Base-by-base conservation (phyloP, 441 rosid species). In the Mallotus repandus region DNA sequence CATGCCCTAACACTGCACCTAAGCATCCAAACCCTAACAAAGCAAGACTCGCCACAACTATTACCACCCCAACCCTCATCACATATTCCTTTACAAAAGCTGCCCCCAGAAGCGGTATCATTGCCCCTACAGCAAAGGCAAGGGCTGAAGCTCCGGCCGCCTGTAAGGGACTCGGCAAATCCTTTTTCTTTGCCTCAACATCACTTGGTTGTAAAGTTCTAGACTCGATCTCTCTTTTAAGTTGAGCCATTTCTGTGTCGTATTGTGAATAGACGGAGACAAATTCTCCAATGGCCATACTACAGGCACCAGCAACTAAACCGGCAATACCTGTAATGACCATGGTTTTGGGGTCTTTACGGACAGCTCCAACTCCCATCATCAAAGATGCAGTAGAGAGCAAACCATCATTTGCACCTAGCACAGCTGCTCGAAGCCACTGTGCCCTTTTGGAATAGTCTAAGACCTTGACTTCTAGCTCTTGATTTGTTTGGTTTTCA, bases 261-360 rank as follows among this genome's bases (percentile, higher is more conserved):
- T 84, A 75, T 21, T 92, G 97, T n/a, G 96, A 88, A 76, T 92
- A 89, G 5, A 92, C 97, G 1, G 97, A 91, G 15, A 91, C 97
- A 14, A 87, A 86, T 79, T 92, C 97, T 41, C 97, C 97, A 1
- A 92, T 88, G 2, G 97, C 97, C 96, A 92, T 92, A 82, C 96
- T 90, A 66, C 91, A 90, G 9, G 97, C 94, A 0, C 96, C 97
- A 2, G 93, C 93, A 0, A 92, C 85, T 16, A 92, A 74, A 5
- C 97, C 96, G 0, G 97, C 93, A 48, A 92, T 83, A 3, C 97
- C 97, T 0, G 94, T 86, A 14, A 92, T 87, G 66, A 88, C 82
- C 96, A 92, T 92, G 49, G 79, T 87, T 56, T 87, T 92, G 32
- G 85, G 63, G 75, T 92, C 97, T 69, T 84, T 84, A 46, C 83